phyloP scores from a whole-genome alignment of 2,329 filamentous ascomycete genomes.

The Claviceps arundinis region DNA sequence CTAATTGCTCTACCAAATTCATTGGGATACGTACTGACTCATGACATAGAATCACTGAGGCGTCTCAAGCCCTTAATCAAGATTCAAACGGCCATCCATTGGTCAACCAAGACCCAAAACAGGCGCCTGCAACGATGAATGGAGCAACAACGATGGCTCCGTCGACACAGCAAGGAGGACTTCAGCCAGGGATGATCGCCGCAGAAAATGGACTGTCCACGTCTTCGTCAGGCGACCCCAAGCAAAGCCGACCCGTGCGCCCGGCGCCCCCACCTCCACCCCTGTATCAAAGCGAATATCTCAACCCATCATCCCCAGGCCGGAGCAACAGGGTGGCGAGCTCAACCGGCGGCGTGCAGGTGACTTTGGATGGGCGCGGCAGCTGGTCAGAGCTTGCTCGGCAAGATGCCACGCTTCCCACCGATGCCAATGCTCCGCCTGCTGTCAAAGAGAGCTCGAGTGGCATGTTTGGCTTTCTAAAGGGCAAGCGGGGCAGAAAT shows the following conservation, averaged over 20 bases:
- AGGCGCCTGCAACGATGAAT: conserved; percentile 37
- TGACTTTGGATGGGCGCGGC: conserved; percentile 77
- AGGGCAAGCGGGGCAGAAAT: conserved; percentile 76
- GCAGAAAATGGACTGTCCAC: conserved; percentile 5
- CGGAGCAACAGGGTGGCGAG: conserved; percentile 59
- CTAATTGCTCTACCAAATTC: not conserved
- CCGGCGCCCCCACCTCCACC: conserved; percentile 25
- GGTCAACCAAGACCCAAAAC: conserved; percentile 16
- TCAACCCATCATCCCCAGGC: conserved; percentile 33
- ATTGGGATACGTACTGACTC: conserved; percentile 9
- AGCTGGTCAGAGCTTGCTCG: conserved; percentile 87
- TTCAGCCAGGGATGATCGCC: conserved; percentile 5
- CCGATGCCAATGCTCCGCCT: conserved; percentile 46
- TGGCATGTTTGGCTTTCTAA: conserved; percentile 83
- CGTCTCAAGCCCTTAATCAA: conserved; percentile 8
- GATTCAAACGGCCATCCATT: conserved; percentile 4
- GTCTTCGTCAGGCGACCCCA: conserved; percentile 14
- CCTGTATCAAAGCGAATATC: conserved; percentile 34
- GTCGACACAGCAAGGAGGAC: not conserved
- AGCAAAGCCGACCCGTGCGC: conserved; percentile 13
- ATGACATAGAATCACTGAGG: conserved; percentile 25
- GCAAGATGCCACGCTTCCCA: conserved; percentile 62
- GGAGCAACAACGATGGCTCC: conserved; percentile 27
- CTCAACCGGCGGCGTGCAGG: conserved; percentile 74
- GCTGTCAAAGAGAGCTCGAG: conserved; percentile 48